These are phyloP conservation scores for Elsinoe fawcettii DNA, from an alignment of 2,329 filamentous ascomycete genomes.

Conservation along the genomic window DNA sequence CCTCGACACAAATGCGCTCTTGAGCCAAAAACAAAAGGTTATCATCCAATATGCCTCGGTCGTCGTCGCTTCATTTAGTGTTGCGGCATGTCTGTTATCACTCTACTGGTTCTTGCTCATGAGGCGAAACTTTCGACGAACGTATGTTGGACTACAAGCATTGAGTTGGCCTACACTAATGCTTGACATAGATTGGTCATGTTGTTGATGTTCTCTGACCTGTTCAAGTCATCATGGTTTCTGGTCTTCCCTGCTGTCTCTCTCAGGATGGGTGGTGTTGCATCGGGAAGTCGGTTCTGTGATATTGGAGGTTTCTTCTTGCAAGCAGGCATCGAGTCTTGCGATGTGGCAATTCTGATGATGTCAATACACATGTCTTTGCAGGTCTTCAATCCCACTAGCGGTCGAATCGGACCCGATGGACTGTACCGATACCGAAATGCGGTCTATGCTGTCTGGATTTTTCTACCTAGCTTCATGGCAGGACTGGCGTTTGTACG, in stretches of 20 bases:
- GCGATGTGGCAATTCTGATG: slow-evolving; percentile 61
- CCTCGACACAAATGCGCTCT: slow-evolving; percentile 16
- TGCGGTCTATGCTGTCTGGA: slow-evolving; percentile 50
- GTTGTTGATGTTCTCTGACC: slow-evolving; percentile 63
- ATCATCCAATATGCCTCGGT: slow-evolving; percentile 30
- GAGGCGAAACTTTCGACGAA: slow-evolving; percentile 65
- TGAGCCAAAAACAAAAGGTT: slow-evolving; percentile 22
- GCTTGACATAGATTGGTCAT: slow-evolving; percentile 55
- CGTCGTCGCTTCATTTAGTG: slow-evolving; percentile 42
- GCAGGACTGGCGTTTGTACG: slow-evolving; percentile 58
- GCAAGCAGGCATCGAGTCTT: slow-evolving; percentile 58
- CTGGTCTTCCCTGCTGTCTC: slow-evolving; percentile 56
- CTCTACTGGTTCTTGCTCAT: slow-evolving; percentile 69
- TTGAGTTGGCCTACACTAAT: neutral
- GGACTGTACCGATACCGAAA: slow-evolving; percentile 62
- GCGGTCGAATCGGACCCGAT: slow-evolving; percentile 41
- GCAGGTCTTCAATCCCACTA: slow-evolving; percentile 57
- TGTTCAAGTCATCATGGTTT: slow-evolving; percentile 62
- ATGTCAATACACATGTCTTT: slow-evolving; percentile 67
- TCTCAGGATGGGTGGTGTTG: slow-evolving; percentile 46
- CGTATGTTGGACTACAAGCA: slow-evolving; percentile 41
- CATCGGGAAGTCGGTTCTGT: slow-evolving; percentile 51
- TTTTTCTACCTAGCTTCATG: slow-evolving; percentile 52
- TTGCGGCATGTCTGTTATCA: slow-evolving; percentile 48
- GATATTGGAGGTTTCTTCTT: slow-evolving; percentile 63